A percentile compares a stretch with the other conserved stretches of the same genome.
Conservation (phyloP, 441 rosid genomes). For the Gossypium trilobum region DNA sequence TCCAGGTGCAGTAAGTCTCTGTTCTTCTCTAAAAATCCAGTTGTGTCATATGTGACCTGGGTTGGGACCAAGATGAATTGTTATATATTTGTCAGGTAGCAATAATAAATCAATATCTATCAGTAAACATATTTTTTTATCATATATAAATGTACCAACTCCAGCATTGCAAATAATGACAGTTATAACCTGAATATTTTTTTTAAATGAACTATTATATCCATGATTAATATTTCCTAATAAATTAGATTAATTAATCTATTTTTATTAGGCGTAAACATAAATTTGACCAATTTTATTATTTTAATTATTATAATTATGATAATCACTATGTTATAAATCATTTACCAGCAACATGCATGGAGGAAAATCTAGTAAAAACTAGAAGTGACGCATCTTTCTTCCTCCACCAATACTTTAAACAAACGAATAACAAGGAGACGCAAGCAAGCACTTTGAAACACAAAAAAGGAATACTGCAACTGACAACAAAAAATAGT, state of each 20-base stretch:
- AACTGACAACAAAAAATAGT: slow-evolving; percentile 5
- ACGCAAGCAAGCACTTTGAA: not conserved
- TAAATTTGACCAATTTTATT: not conserved
- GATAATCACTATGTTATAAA: not conserved
- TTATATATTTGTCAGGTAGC: slow-evolving; percentile 18
- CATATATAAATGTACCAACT: not conserved
- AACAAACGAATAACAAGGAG: not conserved
- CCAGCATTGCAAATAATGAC: not conserved
- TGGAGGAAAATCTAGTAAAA: slow-evolving; percentile 3
- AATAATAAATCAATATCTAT: slow-evolving; percentile 11
- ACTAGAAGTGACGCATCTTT: not conserved
- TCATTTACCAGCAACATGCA: not conserved
- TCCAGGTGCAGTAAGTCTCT: slow-evolving; percentile 89
- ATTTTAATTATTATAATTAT: not conserved
- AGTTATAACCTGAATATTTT: not conserved
- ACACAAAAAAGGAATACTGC: not conserved
- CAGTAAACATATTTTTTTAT: not conserved
- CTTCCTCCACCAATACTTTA: not conserved
- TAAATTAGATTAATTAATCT: not conserved
- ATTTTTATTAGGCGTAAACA: not conserved
- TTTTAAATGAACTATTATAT: not conserved
- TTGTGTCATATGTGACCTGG: slow-evolving; percentile 88
- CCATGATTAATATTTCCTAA: not conserved
- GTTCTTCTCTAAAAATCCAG: slow-evolving; percentile 94
- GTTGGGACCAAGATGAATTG: slow-evolving; percentile 25